A percentile compares a stretch with the other conserved stretches of the same genome.
phyloP scores from a whole-genome alignment of 1,139 yeast species.

The Pichia sp. region DNA sequence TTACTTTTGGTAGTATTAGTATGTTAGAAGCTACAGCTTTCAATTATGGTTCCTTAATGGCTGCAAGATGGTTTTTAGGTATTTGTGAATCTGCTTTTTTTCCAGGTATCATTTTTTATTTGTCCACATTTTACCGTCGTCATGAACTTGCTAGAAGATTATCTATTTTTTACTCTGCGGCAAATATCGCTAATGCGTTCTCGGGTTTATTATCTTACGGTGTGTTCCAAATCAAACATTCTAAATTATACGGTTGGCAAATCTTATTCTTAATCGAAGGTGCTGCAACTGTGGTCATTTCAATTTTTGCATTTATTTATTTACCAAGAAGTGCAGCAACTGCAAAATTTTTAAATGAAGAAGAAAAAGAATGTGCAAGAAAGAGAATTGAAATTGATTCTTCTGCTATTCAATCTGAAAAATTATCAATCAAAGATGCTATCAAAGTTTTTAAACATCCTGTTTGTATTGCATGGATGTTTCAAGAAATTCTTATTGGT shows the following conservation, averaged over 20 bases:
- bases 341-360: slow-evolving; percentile 23
- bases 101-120: slow-evolving; percentile 43
- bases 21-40: slow-evolving; percentile 31
- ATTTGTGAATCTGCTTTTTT: slow-evolving; percentile 55
- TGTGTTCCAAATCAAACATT: slow-evolving; percentile 28
- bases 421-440: slow-evolving; percentile 41
- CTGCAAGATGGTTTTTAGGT: slow-evolving; percentile 48
- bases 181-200: slow-evolving; percentile 47
- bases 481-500: slow-evolving; percentile 41
- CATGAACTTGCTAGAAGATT: slow-evolving; percentile 43
- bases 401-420: slow-evolving; percentile 40
- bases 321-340: slow-evolving; percentile 36
- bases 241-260: slow-evolving; percentile 40
- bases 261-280: slow-evolving; percentile 48
- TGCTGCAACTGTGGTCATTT: slow-evolving; percentile 39
- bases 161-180: slow-evolving; percentile 45
- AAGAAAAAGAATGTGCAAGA: slow-evolving; percentile 39
- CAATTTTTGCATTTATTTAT: slow-evolving; percentile 40
- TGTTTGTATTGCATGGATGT: slow-evolving; percentile 43
- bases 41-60: slow-evolving; percentile 48
- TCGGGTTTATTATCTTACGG: slow-evolving; percentile 43
- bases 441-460: slow-evolving; percentile 46
- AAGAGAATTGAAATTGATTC: slow-evolving; percentile 43
- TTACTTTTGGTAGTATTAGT: slow-evolving; percentile 30
- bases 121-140: slow-evolving; percentile 46